These are phyloP conservation scores for Trichosporon faecale DNA, from an alignment of 1,284 basidiomycete species.

Conservation along the genomic window DNA sequence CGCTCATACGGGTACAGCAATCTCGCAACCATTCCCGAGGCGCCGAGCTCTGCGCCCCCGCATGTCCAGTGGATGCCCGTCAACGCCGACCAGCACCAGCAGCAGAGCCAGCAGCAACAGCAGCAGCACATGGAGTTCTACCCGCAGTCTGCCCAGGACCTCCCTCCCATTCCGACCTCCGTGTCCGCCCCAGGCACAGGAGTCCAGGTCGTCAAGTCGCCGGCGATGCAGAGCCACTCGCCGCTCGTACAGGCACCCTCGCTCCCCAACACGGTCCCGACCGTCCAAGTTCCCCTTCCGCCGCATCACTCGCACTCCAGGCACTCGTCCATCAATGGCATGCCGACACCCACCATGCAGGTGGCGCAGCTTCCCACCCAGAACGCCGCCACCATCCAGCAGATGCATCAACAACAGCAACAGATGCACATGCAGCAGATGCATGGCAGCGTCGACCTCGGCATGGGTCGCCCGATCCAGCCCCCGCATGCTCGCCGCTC, in stretches of 20 bases:
- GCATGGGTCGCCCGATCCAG: constrained; percentile 21
- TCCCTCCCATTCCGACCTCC: constrained; percentile 1
- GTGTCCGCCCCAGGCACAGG: neutral
- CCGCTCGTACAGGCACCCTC: constrained; percentile 3
- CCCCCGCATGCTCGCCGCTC: constrained; percentile 21
- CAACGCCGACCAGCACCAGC: constrained; percentile 6
- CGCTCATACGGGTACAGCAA: constrained; percentile 18
- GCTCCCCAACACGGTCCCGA: constrained; percentile 2
- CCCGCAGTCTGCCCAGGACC: constrained; percentile 7
- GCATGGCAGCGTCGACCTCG: constrained; percentile 10
- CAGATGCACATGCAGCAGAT: neutral
- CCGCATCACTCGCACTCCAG: constrained; percentile 3
- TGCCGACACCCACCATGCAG: constrained; percentile 8
- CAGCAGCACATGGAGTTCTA: constrained; percentile 9
- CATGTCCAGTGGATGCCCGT: constrained; percentile 14
- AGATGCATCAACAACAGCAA: neutral
- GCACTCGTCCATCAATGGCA: constrained; percentile 8
- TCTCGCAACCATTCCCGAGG: constrained; percentile 27
- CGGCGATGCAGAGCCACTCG: constrained; percentile 3
- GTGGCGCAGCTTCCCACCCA: neutral
- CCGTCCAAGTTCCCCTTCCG: neutral
- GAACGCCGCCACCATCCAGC: neutral
- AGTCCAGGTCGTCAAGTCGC: neutral
- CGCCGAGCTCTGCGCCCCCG: constrained; percentile 18
- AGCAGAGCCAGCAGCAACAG: constrained; percentile 14